Evolutionary conservation across 2,329 filamentous ascomycete species (phyloP), one percentile per base, ranked within the genome.

Genomic region (Calonectria pseudoreteaudii): DNA sequence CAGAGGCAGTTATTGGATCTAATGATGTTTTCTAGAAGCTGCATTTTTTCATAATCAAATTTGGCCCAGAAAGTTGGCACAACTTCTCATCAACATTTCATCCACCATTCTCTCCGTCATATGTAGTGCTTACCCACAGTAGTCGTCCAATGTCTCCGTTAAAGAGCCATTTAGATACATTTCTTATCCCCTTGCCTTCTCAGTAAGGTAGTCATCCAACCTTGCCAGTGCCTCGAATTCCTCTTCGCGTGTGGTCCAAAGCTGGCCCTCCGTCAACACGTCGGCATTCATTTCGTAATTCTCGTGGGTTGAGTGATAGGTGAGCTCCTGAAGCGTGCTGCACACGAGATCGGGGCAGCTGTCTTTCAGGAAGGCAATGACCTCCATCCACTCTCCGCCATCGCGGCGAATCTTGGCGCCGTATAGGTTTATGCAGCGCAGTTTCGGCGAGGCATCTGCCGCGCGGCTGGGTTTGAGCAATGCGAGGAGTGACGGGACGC

Each of bases 261-360:
- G 36, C n/a, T 8, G 9, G 3, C 11, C 2, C 4, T 4, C 0
- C 20, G 31, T 58, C 11, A 9, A n/a, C 16, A 8, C 1, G 23
- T 23, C 11, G 8, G n/a, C 20, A 14, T 58, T 58, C 4, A 13
- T n/a, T 3, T 9, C 5, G 36, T 58, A 58, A 13, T 38, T 36
- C 11, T 3, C 4, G 31, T 58, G 31, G 20, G 31, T 58, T 23
- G 31, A 58, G 11, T 58, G 18, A 26, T 58, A 58, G 20, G 4
- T 58, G 11, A 58, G 31, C 6, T 58, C 18, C 9, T 26, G 38
- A 8, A 58, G 31, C 31, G n/a, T 23, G 31, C 31, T 58, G 11
- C n/a, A 60, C 34, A 23, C 23, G n/a, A 60, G 56, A 28, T 60
- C 14, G 2, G 34, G n/a, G n/a, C 56, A 60, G 8, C n/a, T 16